Percentiles rank a stretch among this genome's conserved stretches.
phyloP scores from a whole-genome alignment of 805 yeast genomes.

The Pichia insulana region DNA sequence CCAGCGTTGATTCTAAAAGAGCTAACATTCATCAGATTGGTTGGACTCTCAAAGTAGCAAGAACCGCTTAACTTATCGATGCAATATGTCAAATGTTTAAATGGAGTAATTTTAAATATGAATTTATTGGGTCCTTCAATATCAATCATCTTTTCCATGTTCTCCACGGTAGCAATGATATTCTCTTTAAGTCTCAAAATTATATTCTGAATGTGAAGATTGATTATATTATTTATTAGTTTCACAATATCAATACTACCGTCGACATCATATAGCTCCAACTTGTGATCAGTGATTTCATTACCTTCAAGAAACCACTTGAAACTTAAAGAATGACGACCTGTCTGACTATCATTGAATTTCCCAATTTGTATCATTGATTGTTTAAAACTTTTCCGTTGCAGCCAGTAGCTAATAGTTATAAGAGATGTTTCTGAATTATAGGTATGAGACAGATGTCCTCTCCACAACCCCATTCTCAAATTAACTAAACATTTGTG shows the following conservation, averaged over 20 bases:
- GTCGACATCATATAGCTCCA: conserved; percentile 27
- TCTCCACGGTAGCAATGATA: conserved; percentile 21
- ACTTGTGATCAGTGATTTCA: conserved; percentile 15
- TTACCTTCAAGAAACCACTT: conserved; percentile 57
- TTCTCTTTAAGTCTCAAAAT: conserved; percentile 27
- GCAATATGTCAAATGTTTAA: conserved; percentile 23
- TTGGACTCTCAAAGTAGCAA: conserved; percentile 38
- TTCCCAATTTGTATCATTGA: conserved; percentile 57
- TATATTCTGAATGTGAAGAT: conserved; percentile 32
- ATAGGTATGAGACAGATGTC: conserved; percentile 50
- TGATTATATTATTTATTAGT: conserved; percentile 31
- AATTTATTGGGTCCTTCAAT: conserved; percentile 18
- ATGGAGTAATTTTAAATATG: conserved; percentile 23
- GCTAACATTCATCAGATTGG: conserved; percentile 29
- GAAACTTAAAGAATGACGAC: conserved; percentile 30
- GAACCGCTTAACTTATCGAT: conserved; percentile 33
- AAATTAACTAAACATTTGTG: conserved; percentile 48
- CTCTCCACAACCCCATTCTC: conserved; percentile 47
- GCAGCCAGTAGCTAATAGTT: conserved; percentile 57
- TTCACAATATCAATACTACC: conserved; percentile 30
- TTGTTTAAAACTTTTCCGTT: conserved; percentile 34
- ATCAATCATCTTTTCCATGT: conserved; percentile 24
- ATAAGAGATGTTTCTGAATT: conserved; percentile 46
- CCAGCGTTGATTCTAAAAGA: conserved; percentile 26
- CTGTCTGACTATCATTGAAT: conserved; percentile 30